Conservation (phyloP, 2,329 filamentous ascomycete species). For the Cladosporium cucumerinum region DNA sequence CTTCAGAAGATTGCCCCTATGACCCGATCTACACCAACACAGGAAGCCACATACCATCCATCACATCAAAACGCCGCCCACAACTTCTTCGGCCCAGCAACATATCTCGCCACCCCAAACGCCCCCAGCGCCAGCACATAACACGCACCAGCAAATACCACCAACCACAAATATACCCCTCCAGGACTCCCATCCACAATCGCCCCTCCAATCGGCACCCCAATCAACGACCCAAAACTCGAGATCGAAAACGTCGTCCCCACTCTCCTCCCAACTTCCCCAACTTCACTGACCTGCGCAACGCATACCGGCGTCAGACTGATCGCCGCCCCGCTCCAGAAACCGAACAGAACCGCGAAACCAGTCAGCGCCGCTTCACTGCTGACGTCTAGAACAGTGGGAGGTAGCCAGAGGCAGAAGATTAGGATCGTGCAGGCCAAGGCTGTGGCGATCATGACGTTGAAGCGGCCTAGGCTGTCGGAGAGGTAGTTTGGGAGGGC, state of each 20-base stretch:
- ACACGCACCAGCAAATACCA: not conserved
- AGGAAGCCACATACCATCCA: not conserved
- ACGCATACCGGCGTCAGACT: constrained; percentile 43
- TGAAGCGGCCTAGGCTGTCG: constrained; percentile 76
- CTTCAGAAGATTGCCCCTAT: not conserved
- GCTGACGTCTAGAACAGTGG: constrained; percentile 20
- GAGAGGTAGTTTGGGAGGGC: constrained; percentile 70
- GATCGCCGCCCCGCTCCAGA: constrained; percentile 38
- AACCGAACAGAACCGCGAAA: constrained; percentile 35
- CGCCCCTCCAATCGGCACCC: constrained; percentile 5
- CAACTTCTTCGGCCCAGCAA: not conserved
- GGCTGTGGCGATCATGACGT: constrained; percentile 68
- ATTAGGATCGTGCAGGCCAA: constrained; percentile 60
- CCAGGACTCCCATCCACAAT: not conserved
- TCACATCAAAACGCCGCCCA: not conserved
- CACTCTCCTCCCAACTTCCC: constrained; percentile 38
- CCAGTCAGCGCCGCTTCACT: constrained; percentile 23
- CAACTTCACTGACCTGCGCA: constrained; percentile 44
- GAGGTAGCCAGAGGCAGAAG: constrained; percentile 70
- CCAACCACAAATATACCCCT: not conserved
- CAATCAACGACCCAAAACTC: not conserved
- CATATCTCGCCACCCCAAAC: not conserved
- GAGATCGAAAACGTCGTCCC: constrained; percentile 7
- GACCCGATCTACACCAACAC: not conserved
- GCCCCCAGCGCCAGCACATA: not conserved